Evolutionary conservation across 2,329 filamentous ascomycete genomes (phyloP), one percentile per base, ranked within the genome.

Genomic region (Fusarium chaquense): DNA sequence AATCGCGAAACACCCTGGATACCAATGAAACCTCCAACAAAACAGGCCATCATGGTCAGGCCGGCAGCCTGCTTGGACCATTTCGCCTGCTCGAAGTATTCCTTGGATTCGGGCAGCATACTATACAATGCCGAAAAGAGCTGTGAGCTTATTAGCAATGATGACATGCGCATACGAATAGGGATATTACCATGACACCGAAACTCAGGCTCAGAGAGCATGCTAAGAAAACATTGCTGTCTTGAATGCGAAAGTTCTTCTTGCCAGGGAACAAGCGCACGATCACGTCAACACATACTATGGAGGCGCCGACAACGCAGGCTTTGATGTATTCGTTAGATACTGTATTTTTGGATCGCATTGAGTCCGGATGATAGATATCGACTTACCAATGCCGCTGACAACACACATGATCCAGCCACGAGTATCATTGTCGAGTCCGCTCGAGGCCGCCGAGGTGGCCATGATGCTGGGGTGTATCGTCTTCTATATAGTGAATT

Each of bases 341-440:
- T 20, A 35, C 15, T 35, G 26, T 38, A n/a, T 44, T 16, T 20
- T 16, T n/a, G 30, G 20, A 38, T 3, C 7, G 41, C 33, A 55
- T 20, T 26, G 30, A 18, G 6, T 32, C 9, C 40, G 22, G 26
- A 47, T 3, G 10, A 33, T 22, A 16, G 16, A 40, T 24, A 50
- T 20, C 4, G 35, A 83, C 86, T 61, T 74, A 90, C 88, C 88
- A 67, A 89, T 81, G 57, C 94, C 89, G 76, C 94, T 97, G 80
- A 94, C 93, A 70, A 94, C 85, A 76, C 86, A 90, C 92, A 98
- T 93, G 73, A 98, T 91, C 95, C 95, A 98, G 75, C 96, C 95
- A 69, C 94, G 89, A 68, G 91, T 91, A 83, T 98, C 95, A 83
- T 95, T 96, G 78, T 89, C 86, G 70, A 91, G 76, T 36, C 75